Percentiles rank a stretch among this genome's conserved stretches.
phyloP scores from a whole-genome alignment of 176 grass and related monocot species.

The Paspalum notatum region DNA sequence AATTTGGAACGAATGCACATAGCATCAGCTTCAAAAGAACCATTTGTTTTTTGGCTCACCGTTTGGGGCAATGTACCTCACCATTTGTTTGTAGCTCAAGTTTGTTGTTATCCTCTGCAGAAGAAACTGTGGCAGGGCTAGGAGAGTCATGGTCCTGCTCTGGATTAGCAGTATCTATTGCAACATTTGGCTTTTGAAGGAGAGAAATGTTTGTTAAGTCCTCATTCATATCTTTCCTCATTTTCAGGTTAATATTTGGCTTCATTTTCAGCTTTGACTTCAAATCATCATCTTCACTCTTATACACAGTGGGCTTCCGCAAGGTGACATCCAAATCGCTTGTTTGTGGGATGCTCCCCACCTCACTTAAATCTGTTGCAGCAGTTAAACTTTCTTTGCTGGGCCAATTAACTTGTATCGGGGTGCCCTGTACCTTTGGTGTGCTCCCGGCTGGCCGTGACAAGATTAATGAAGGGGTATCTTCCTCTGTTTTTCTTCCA shows the following conservation, averaged over 20 bases:
- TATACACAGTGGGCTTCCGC: slow-evolving; percentile 69
- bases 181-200: slow-evolving; percentile 74
- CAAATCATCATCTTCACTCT: slow-evolving; percentile 65
- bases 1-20: slow-evolving; percentile 25
- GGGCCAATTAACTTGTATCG: slow-evolving; percentile 50
- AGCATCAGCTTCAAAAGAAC: slow-evolving; percentile 31
- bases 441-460: slow-evolving; percentile 47
- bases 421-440: slow-evolving; percentile 25
- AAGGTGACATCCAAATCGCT: slow-evolving; percentile 50
- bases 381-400: slow-evolving; percentile 61
- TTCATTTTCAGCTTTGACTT: slow-evolving; percentile 64
- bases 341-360: slow-evolving; percentile 27
- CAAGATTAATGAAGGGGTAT: slow-evolving; percentile 28
- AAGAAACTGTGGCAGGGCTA: background rate
- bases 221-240: slow-evolving; percentile 71
- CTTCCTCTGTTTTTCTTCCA: slow-evolving; percentile 30
- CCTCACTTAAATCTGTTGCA: slow-evolving; percentile 17
- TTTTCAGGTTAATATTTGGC: slow-evolving; percentile 62
- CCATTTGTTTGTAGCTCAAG: slow-evolving; percentile 28
- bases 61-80: slow-evolving; percentile 32
- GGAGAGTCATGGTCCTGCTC: slow-evolving; percentile 39
- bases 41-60: background rate
- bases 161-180: slow-evolving; percentile 35
- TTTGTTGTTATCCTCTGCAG: slow-evolving; percentile 35
- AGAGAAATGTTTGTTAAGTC: slow-evolving; percentile 69